A percentile compares a stretch with the other conserved stretches of the same genome.
Conservation (phyloP, 352 stramenopile genomes). For the Sclerospora graminicola region DNA sequence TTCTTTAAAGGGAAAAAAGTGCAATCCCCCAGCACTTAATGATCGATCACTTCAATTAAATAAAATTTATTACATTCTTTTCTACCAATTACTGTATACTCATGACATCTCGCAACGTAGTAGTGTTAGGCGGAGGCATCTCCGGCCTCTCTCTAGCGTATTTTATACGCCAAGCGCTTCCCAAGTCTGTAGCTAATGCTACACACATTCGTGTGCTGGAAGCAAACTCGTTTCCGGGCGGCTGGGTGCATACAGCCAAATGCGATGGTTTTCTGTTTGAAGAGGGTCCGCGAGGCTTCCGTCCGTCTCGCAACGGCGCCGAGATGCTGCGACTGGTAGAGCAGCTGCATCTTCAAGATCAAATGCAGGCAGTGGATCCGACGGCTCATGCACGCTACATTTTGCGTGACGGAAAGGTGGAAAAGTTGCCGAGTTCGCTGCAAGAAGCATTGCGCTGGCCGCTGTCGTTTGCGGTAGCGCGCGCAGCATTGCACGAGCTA, state of each 20-base stretch:
- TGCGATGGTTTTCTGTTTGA: constrained; percentile 70
- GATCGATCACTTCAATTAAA: neutral
- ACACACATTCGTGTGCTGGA: constrained; percentile 69
- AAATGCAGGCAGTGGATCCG: constrained; percentile 57
- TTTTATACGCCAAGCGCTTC: constrained; percentile 55
- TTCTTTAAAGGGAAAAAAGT: too few relatives aligned
- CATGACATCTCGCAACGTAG: constrained; percentile 31
- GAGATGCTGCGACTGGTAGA: constrained; percentile 81
- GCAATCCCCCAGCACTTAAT: too few relatives aligned
- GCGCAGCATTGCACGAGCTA: constrained; percentile 56
- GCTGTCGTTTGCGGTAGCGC: constrained; percentile 37
- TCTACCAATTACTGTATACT: constrained; percentile 5
- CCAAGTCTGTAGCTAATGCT: constrained; percentile 9
- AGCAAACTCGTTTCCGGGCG: constrained; percentile 31
- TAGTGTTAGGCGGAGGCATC: constrained; percentile 78
- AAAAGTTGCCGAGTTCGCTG: constrained; percentile 58
- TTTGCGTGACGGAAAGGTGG: constrained; percentile 51
- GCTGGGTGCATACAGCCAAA: constrained; percentile 60
- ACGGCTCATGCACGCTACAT: constrained; percentile 66
- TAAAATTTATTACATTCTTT: too few relatives aligned
- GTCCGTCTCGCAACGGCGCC: constrained; percentile 71
- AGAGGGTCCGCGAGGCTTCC: constrained; percentile 72
- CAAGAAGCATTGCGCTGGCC: constrained; percentile 56
- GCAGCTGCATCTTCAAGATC: constrained; percentile 48
- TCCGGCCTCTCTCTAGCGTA: constrained; percentile 69